Percentiles rank a stretch among this genome's conserved stretches.
Conservation (phyloP, 192 early-diverging fungal species). For the Paraglomus brasilianum region DNA sequence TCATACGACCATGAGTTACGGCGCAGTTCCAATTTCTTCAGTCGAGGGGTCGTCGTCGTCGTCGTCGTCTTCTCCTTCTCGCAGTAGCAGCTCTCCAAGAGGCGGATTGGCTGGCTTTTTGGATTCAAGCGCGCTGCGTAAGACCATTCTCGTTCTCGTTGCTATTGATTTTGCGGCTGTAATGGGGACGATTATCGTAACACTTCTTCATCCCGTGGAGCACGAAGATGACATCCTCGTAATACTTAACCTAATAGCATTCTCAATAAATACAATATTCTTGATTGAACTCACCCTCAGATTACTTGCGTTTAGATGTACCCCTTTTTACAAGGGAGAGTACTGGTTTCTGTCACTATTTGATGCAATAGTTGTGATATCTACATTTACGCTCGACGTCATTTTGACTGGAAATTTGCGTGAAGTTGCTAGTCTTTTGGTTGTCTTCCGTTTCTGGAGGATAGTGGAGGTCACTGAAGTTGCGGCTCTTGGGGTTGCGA, state of each 20-base stretch:
- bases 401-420: conserved; percentile 51
- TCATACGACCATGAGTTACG: too few relatives aligned
- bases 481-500: conserved; percentile 44
- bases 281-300: conserved; percentile 50
- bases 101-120: too few relatives aligned
- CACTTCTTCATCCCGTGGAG: conserved; percentile 28
- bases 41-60: too few relatives aligned
- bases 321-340: conserved; percentile 34
- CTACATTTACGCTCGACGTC: conserved; percentile 52
- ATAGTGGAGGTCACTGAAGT: conserved; percentile 49
- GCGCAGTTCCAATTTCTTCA: too few relatives aligned
- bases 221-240: conserved; percentile 40
- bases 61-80: too few relatives aligned
- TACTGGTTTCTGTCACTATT: conserved; percentile 43
- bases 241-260: conserved; percentile 37
- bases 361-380: conserved; percentile 49
- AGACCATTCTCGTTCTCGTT: conserved; percentile 37
- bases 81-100: too few relatives aligned
- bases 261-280: conserved; percentile 48
- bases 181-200: conserved; percentile 36
- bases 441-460: conserved; percentile 59
- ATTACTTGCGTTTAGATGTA: conserved; percentile 47
- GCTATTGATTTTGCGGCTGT: conserved; percentile 39
- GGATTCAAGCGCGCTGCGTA: too few relatives aligned
- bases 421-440: conserved; percentile 51